Evolutionary conservation across 2,329 filamentous ascomycete genomes (phyloP).

Genomic region (Knufia petricola): DNA sequence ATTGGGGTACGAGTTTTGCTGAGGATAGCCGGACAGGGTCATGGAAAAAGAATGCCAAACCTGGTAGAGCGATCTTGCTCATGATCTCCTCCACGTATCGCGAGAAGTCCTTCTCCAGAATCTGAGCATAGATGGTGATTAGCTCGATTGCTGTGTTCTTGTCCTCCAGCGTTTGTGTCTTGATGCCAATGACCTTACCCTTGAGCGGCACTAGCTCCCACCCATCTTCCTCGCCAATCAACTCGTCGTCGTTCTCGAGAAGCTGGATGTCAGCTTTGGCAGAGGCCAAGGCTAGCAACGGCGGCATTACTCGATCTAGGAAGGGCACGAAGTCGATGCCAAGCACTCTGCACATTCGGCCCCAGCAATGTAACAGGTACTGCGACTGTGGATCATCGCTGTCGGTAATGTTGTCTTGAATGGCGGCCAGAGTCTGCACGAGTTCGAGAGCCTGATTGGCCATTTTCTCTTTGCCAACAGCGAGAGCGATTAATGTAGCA

Average conservation of each 20-base stretch:
- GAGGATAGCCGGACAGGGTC: slow-evolving; percentile 93
- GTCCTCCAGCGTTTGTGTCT: slow-evolving; percentile 91
- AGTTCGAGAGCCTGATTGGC: slow-evolving; percentile 77
- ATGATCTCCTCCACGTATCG: slow-evolving; percentile 87
- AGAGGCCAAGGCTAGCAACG: slow-evolving; percentile 77
- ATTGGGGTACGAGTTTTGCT: slow-evolving; percentile 84
- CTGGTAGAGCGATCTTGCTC: slow-evolving; percentile 90
- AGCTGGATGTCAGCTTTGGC: slow-evolving; percentile 97
- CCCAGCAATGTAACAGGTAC: slow-evolving; percentile 98
- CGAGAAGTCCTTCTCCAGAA: slow-evolving; percentile 85
- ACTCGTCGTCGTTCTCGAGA: slow-evolving; percentile 87
- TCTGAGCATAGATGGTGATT: slow-evolving; percentile 92
- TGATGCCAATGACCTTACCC: slow-evolving; percentile 96
- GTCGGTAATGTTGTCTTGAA: slow-evolving; percentile 78
- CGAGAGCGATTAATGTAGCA: slow-evolving; percentile 83
- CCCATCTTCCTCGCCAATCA: slow-evolving; percentile 84
- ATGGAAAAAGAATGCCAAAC: slow-evolving; percentile 97
- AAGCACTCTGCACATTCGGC: slow-evolving; percentile 93
- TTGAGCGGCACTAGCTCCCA: slow-evolving; percentile 97
- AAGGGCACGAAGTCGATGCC: slow-evolving; percentile 86
- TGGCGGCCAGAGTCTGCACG: slow-evolving; percentile 76
- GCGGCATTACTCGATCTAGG: slow-evolving; percentile 86
- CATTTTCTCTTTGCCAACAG: slow-evolving; percentile 87
- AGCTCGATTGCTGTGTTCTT: slow-evolving; percentile 99
- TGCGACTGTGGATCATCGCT: slow-evolving; percentile 91